Evolutionary conservation across 2,329 filamentous ascomycete species (phyloP).

Genomic region (Nigrospora osmanthi): DNA sequence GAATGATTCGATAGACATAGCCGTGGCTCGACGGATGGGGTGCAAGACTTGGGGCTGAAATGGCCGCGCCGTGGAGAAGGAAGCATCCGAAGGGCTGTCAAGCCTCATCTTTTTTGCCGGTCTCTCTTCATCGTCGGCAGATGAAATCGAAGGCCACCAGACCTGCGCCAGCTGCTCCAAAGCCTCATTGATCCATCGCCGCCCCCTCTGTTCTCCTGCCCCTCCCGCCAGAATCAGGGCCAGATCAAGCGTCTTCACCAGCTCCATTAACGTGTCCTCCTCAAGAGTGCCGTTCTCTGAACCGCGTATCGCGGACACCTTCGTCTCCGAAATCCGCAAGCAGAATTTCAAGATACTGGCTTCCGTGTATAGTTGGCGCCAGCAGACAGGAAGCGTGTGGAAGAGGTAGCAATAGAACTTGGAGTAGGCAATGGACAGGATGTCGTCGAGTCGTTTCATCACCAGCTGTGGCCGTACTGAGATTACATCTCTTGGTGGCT

Average conservation of each 20-base stretch:
- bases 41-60: constrained; percentile 33
- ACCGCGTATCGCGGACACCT: background rate
- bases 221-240: constrained; percentile 69
- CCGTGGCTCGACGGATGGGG: constrained; percentile 31
- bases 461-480: constrained; percentile 8
- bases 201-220: constrained; percentile 40
- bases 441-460: constrained; percentile 40
- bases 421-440: constrained; percentile 50
- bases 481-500: no score
- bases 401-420: constrained; percentile 66
- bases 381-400: constrained; percentile 56
- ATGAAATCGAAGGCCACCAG: background rate
- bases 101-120: constrained; percentile 1
- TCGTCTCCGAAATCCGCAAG: constrained; percentile 17
- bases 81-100: background rate
- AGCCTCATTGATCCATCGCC: constrained; percentile 41
- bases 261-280: constrained; percentile 34
- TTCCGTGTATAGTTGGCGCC: constrained; percentile 66
- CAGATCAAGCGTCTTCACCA: constrained; percentile 64
- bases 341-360: constrained; percentile 57
- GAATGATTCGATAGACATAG: constrained; percentile 51
- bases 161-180: constrained; percentile 30
- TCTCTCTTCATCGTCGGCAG: background rate
- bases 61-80: constrained; percentile 26
- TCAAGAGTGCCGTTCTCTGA: constrained; percentile 3